A percentile compares a stretch with the other conserved stretches of the same genome.
phyloP scores from a whole-genome alignment of 768 basidiomycete species.

The Pleurotus salmoneostramineus region DNA sequence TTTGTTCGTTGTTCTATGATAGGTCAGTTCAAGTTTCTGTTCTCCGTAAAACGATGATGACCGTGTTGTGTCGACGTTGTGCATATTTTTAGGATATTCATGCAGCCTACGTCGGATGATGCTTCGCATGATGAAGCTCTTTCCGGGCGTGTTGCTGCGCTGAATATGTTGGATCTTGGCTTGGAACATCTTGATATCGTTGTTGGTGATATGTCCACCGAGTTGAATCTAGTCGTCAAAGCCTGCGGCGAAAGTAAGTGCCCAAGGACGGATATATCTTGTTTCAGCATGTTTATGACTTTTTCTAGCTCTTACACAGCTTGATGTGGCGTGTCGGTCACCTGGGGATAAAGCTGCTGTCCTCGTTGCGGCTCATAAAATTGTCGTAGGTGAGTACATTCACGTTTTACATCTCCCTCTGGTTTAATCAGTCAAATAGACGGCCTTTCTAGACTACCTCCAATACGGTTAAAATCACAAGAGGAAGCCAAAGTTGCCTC shows the following conservation, averaged over 20 bases:
- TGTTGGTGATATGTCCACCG: slow-evolving; percentile 47
- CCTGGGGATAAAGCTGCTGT: slow-evolving; percentile 79
- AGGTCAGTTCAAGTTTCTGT: slow-evolving; percentile 39
- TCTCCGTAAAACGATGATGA: too few species aligned
- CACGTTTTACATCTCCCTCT: background rate
- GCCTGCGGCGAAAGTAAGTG: slow-evolving; percentile 75
- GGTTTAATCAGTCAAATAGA: slow-evolving; percentile 37
- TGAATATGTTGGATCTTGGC: slow-evolving; percentile 87
- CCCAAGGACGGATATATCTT: too few species aligned
- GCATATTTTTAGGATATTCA: slow-evolving; percentile 57
- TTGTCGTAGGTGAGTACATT: slow-evolving; percentile 70
- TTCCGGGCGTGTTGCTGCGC: slow-evolving; percentile 82
- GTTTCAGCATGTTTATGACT: too few species aligned
- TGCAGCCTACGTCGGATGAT: slow-evolving; percentile 65
- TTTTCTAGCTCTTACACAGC: slow-evolving; percentile 26
- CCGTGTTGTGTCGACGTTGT: too few species aligned
- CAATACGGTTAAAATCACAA: slow-evolving; percentile 70
- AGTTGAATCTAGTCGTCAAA: slow-evolving; percentile 62
- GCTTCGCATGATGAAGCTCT: slow-evolving; percentile 87
- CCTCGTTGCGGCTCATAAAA: slow-evolving; percentile 80
- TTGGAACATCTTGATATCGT: slow-evolving; percentile 89
- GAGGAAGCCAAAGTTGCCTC: slow-evolving; percentile 25
- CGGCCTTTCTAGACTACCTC: slow-evolving; percentile 70
- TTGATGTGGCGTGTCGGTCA: slow-evolving; percentile 36
- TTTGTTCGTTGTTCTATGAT: slow-evolving; percentile 82